phyloP scores from a whole-genome alignment of 2,329 filamentous ascomycete genomes.

The Nemania abortiva region DNA sequence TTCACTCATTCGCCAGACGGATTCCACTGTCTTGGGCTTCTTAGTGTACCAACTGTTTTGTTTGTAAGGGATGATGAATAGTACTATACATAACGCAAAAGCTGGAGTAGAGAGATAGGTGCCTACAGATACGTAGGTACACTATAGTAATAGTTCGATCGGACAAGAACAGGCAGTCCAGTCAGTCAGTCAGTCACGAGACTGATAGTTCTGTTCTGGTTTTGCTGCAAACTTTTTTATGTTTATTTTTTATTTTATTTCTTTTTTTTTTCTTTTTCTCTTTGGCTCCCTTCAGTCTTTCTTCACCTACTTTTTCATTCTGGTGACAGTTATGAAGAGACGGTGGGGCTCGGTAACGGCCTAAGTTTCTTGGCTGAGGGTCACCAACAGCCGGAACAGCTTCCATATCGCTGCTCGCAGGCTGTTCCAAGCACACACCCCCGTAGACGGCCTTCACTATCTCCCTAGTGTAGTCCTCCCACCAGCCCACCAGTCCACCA shows the following conservation, averaged over 20 bases:
- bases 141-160: neutral
- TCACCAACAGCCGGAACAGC: constrained; percentile 49
- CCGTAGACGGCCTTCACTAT: constrained; percentile 27
- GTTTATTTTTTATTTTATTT: constrained; percentile 14
- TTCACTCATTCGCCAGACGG: constrained; percentile 22
- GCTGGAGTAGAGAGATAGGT: neutral
- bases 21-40: constrained; percentile 18
- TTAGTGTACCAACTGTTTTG: constrained; percentile 14
- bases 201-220: neutral
- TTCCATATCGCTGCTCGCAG: constrained; percentile 45
- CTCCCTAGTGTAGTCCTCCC: neutral
- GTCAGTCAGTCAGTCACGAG: neutral
- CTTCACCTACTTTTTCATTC: constrained; percentile 40
- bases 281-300: neutral
- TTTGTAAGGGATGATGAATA: neutral
- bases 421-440: constrained; percentile 41
- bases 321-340: constrained; percentile 35
- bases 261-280: neutral
- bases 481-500: neutral
- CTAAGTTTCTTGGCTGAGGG: constrained; percentile 49
- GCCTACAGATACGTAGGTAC: too few species aligned
- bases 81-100: neutral
- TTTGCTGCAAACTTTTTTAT: neutral
- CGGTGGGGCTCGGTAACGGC: constrained; percentile 40
- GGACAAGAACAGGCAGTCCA: neutral